Percentiles rank a stretch among this genome's conserved stretches.
Conservation (phyloP, 2,329 filamentous ascomycete species). For the Diplodia seriata region DNA sequence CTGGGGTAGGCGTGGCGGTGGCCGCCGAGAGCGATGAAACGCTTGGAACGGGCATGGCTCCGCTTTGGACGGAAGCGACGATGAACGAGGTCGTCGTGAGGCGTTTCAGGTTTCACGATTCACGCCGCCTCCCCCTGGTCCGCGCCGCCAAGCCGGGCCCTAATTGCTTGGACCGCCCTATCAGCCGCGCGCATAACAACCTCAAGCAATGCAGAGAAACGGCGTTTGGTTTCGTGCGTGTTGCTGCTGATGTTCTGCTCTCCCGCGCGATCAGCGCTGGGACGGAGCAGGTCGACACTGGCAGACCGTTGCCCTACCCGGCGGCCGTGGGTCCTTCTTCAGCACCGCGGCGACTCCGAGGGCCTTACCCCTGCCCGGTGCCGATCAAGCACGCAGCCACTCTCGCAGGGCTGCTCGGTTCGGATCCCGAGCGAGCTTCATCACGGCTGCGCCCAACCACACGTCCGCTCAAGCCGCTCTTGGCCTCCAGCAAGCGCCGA, state of each 20-base stretch:
- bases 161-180: not conserved
- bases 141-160: constrained; percentile 21
- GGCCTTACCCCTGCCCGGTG: not conserved
- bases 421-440: constrained; percentile 6
- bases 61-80: constrained; percentile 7
- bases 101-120: constrained; percentile 22
- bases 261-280: too few relatives aligned
- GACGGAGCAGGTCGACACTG: too few relatives aligned
- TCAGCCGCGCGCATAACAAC: constrained; percentile 16
- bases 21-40: constrained; percentile 10
- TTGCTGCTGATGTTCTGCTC: not conserved
- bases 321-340: not conserved
- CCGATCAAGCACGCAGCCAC: constrained; percentile 17
- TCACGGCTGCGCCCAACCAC: constrained; percentile 15
- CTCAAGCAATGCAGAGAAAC: too few relatives aligned
- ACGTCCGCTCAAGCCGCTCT: not conserved
- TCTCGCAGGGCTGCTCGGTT: constrained; percentile 13
- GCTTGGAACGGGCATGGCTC: constrained; percentile 1
- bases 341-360: not conserved
- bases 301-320: not conserved
- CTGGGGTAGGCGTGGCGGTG: too few relatives aligned
- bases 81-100: not conserved
- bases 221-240: constrained; percentile 9
- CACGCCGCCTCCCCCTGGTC: not conserved
- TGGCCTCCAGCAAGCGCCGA: constrained; percentile 11